Conservation (phyloP, 192 early-diverging fungal genomes). For the Martensiomyces pterosporus region DNA sequence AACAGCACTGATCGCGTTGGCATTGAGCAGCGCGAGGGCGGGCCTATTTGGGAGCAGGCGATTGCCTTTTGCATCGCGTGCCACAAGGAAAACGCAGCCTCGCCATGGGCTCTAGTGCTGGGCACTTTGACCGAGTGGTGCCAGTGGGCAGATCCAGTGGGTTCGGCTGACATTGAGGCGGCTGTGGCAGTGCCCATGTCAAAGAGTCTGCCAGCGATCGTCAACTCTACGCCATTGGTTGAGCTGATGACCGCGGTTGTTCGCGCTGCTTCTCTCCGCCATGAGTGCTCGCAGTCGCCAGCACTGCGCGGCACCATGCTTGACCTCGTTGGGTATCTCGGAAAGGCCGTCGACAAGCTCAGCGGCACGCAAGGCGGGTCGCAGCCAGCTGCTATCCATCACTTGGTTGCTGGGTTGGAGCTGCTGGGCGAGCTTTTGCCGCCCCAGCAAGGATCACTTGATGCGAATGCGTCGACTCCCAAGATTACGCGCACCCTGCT, state of each 20-base stretch:
- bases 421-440: slow-evolving; percentile 40
- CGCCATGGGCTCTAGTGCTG: slow-evolving; percentile 31
- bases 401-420: slow-evolving; percentile 22
- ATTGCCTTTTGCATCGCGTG: not conserved
- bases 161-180: slow-evolving; percentile 16
- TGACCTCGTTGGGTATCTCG: slow-evolving; percentile 9
- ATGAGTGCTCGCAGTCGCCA: slow-evolving; percentile 20
- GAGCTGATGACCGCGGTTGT: slow-evolving; percentile 3
- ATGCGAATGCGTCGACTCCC: slow-evolving; percentile 9
- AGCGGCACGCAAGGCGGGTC: too few species aligned
- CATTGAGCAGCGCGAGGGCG: not conserved
- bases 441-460: slow-evolving; percentile 5
- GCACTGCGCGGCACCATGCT: slow-evolving; percentile 30
- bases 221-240: not conserved
- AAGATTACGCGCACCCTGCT: slow-evolving; percentile 12
- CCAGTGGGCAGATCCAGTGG: slow-evolving; percentile 23
- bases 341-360: not conserved
- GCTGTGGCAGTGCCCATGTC: slow-evolving; percentile 20
- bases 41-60: slow-evolving; percentile 12
- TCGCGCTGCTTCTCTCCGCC: slow-evolving; percentile 23
- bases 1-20: not conserved
- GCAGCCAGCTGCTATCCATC: not conserved
- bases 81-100: not conserved
- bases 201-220: slow-evolving; percentile 1
- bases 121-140: slow-evolving; percentile 29